Percentiles rank a stretch among this genome's conserved stretches.
These are phyloP conservation scores for Blepharisma stoltei DNA, from an alignment of 73 alveolate genomes.

Conservation along the genomic window DNA sequence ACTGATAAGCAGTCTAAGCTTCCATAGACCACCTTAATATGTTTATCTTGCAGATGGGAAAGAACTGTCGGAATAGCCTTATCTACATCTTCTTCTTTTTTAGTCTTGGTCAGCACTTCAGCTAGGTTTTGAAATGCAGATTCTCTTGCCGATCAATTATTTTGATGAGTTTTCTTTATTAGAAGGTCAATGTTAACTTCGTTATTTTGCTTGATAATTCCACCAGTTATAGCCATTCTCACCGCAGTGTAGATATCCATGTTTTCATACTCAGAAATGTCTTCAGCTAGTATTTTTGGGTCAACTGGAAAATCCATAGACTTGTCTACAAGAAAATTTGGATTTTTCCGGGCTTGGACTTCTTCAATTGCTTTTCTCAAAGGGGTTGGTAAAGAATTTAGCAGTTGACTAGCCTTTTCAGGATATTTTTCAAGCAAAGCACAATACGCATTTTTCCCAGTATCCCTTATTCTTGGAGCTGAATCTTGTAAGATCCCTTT, in stretches of 20 bases:
- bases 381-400: neutral
- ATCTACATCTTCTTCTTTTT: neutral
- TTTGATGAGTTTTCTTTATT: neutral
- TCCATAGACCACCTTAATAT: neutral
- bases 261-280: neutral
- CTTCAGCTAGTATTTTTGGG: slow-evolving; percentile 1
- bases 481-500: too few species aligned
- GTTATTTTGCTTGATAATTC: neutral
- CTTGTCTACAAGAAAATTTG: slow-evolving; percentile 1
- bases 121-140: neutral
- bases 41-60: neutral
- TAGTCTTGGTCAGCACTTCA: neutral
- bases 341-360: neutral
- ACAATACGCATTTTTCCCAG: slow-evolving; percentile 3
- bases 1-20: neutral
- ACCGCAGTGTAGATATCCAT: neutral
- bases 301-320: slow-evolving; percentile 5
- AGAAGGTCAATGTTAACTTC: neutral
- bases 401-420: neutral
- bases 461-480: neutral
- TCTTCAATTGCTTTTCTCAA: neutral
- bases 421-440: slow-evolving; percentile 25
- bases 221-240: neutral
- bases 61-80: neutral
- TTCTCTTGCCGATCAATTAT: slow-evolving; percentile 11